Evolutionary conservation across 2,329 filamentous ascomycete genomes (phyloP), one percentile per base, ranked within the genome.

Genomic region (Alternaria novae-zelandiae): DNA sequence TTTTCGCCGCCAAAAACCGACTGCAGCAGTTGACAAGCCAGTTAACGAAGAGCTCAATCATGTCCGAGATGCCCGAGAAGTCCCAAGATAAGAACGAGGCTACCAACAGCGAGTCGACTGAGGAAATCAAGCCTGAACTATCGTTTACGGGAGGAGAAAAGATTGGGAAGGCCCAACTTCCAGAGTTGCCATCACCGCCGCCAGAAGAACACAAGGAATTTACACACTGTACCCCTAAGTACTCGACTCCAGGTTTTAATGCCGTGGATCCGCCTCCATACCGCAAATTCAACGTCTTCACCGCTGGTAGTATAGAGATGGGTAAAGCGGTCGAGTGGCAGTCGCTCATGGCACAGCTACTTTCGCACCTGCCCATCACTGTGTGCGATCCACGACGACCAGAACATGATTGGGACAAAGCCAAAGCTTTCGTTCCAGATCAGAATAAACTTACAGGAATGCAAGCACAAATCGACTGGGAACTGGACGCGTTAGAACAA

Each of bases 341-440:
- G 45, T 70, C 78, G 6, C 70, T 69, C 3, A 74, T 90, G 17
- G 75, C 73, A 2, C 56, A 70, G 5, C 74, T 75, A 3, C 80
- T 90, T 15, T 71, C 65, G 5, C 43, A 78, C 1, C 70, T 82
- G 2, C 82, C 84, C 5, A 74, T 90, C 61, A 88, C 85, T 2
- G 76, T 91, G 64, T 82, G 85, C 74, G 87, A 91, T 67, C 89
- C 89, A 0, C 79, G 83, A 9, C 89, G 88, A 0, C 79, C 21
- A n/a, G n/a, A n/a, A n/a, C n/a, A n/a, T n/a, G n/a, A n/a, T n/a
- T n/a, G n/a, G n/a, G n/a, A n/a, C n/a, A n/a, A n/a, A n/a, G n/a
- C n/a, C n/a, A n/a, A n/a, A n/a, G n/a, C n/a, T n/a, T n/a, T n/a
- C n/a, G n/a, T n/a, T n/a, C n/a, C n/a, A n/a, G n/a, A n/a, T n/a